Percentiles rank a stretch among this genome's conserved stretches.
phyloP scores from a whole-genome alignment of 305 asterid species.

The Plantago lanceolata region DNA sequence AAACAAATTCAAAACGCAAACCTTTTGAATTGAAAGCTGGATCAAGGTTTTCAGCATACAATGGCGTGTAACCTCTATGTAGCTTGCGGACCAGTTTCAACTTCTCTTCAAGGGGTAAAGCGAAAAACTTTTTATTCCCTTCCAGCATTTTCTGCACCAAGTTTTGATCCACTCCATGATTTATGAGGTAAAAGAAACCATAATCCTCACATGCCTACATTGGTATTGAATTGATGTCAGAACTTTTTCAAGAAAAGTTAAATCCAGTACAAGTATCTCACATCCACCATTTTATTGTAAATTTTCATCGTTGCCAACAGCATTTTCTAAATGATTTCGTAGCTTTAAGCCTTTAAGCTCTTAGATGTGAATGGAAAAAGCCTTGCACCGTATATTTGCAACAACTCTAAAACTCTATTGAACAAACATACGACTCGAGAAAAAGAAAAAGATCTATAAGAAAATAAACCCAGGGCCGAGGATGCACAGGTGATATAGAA shows the following conservation, averaged over 20 bases:
- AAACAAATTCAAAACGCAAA: slow-evolving; percentile 11
- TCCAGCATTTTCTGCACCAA: slow-evolving; percentile 36
- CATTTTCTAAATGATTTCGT: no score
- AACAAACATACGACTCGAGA: no score
- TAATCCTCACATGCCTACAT: slow-evolving; percentile 44
- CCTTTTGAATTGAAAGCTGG: slow-evolving; percentile 38
- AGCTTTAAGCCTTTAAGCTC: no score
- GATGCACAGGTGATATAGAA: no score
- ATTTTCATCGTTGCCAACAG: no score
- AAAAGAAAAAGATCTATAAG: no score
- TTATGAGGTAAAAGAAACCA: slow-evolving; percentile 61
- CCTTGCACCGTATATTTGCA: no score
- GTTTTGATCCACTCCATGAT: slow-evolving; percentile 49
- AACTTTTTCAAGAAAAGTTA: not conserved
- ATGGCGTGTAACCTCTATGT: slow-evolving; percentile 49
- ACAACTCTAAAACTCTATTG: no score
- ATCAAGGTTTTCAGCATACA: slow-evolving; percentile 53
- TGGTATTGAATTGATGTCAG: slow-evolving; percentile 4
- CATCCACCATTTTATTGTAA: not conserved
- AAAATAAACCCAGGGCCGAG: no score
- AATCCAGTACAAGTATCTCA: not conserved
- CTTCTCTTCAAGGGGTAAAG: slow-evolving; percentile 43
- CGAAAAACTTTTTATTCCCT: slow-evolving; percentile 38
- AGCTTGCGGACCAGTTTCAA: slow-evolving; percentile 33
- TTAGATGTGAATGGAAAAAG: no score